Evolutionary conservation across 108 stramenopile species (phyloP), one percentile per base, ranked within the genome.

Genomic region (Nitzschia inconspicua): DNA sequence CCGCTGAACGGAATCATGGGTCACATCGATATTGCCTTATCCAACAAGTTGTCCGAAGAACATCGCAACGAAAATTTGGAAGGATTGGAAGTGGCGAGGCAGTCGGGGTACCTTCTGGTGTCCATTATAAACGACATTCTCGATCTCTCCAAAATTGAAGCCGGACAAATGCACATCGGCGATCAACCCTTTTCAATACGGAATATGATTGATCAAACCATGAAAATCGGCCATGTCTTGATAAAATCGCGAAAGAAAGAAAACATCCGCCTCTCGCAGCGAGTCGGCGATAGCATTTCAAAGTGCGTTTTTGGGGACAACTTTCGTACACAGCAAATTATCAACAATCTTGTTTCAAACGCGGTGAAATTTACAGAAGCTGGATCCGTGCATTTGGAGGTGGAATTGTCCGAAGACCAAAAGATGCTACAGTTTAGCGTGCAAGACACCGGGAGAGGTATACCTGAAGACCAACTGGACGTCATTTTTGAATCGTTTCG

Each of bases 91-190:
- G 39, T 55, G 0, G 66, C 72, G 2, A 34, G 64, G 0, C 23
- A 37, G 32, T 60, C 64, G 23, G 72, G 75, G 3, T 34, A 69
- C 46, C 59, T 40, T 22, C 65, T 83, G 18, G 14, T 83, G 30
- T n/a, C 48, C 1, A 48, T 79, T 13, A 74, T 83, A 37, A 43
- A 79, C 48, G 78, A 79, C 42, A 62, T 79, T 48, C 65, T 83
- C 36, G 82, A 83, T 69, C 22, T 83, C 25, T 50, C 75, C 43
- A 79, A 79, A 41, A 73, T 83, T 46, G 82, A 79, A 37, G 68
- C 68, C 1, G 75, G 75, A 16, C 49, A 75, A 34, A 59, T 72
- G 57, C 44, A 31, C 0, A 49, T 72, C 26, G 34, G 39, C 20
- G 65, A 55, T 20, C 41, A 43, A 10, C 27, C 16, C 14, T 60